Evolutionary conservation across 352 stramenopile species (phyloP), one percentile per base, ranked within the genome.

Genomic region (Globisporangium carolinianum): DNA sequence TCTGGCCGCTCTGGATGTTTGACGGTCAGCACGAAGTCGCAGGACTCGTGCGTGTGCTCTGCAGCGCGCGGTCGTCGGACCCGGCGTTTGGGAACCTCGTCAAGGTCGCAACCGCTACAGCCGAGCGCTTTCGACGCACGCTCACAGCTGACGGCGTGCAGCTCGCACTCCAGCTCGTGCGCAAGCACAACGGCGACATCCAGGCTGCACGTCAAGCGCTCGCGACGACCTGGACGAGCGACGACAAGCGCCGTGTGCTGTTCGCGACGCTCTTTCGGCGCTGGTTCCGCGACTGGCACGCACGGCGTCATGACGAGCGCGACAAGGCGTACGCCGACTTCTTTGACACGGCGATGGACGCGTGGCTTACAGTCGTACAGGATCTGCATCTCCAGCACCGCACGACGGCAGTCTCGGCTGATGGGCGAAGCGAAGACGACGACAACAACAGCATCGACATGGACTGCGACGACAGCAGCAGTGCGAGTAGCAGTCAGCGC

Each of bases 1-100:
- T 91, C 45, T 92, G 83, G 83, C 78, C 83, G 6, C 57, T 87
- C 52, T 92, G 83, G 80, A 89, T 92, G 76, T 76, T 83, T 48
- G 77, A 87, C 47, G 73, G 73, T 3, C 70, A 78, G 41, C 75
- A 85, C 47, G 83, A 92, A 57, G 69, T 68, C 17, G 70, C 67
- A 39, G 62, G 59, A 12, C 66, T 92, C 17, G 79, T 92, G 7
- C 81, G 82, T 37, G 83, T 89, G 37, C 51, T 92, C 8, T 90
- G 73, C 56, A 72, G 80, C 48, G 63, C 71, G 6, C 75, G 80
- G 9, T 79, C 75, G 2, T 88, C 80, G 0, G 79, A 92, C 38
- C 64, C 77, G 8, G 76, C 76, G 18, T 89, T 90, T 37, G 67
- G 66, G 11, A 74, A 72, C 11, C 73, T 91, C 36, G 71, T 91